Base-by-base conservation (phyloP, 1,139 yeast species). In the Debaryomyces fabryi region DNA sequence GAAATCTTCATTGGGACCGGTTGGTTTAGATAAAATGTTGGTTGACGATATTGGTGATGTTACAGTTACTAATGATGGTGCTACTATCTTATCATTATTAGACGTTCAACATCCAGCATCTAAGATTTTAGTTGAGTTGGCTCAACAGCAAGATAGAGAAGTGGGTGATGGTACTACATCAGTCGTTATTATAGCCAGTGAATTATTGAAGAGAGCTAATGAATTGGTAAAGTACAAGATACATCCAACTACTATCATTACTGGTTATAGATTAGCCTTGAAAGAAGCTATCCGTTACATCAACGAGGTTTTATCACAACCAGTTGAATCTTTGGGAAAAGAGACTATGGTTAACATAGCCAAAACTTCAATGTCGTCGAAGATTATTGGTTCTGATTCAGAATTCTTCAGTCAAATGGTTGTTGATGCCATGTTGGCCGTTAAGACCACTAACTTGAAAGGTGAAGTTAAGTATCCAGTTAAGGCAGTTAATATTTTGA, bases 31-130 rank as follows among this genome's bases (percentile, higher is more conserved):
- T 71, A 95, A 95, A 75, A 93, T 95, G 97, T 79, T 95, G 51
- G 99, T 95, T 44, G 99, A 95, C 69, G 99, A 95, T 65, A 95
- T 95, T 71, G 99, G 99, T 53, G 99, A 95, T 71, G 98, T 95
- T 44, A 92, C 97, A 6, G 98, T 95, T 47, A 95, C 99, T 46
- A 95, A 95, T 66, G 99, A 95, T 68, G 99, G 99, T 55, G 99
- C 99, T 49, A 95, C 99, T 7, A 95, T 95, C 57, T 77, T 95
- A 55, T 81, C 93, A 9, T 73, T 95, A 51, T 78, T 95, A 56
- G 99, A 95, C 65, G 98, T 95, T 47, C 97, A 95, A 70, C 99
- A 95, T 67, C 99, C 99, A 32, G 99, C 99, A 0, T 99, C 99
- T 20, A 91, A 90, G 72, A 93, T 95, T 58, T 77, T 95, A 53